Conservation (phyloP, 176 grass and related monocot species). For the Areca catechu region DNA sequence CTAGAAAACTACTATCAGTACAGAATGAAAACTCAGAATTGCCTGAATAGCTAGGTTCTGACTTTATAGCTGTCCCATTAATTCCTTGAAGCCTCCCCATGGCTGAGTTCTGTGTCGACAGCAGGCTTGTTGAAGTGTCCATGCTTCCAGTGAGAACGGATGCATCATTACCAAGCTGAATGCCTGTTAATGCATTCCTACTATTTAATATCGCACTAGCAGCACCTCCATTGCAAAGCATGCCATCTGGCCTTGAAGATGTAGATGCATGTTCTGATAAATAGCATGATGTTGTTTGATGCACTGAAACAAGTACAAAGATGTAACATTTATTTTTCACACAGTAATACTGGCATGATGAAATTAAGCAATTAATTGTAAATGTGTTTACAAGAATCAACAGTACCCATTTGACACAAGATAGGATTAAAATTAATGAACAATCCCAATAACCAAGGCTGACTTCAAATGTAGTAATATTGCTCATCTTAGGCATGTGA, state of each 20-base stretch:
- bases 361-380: no score
- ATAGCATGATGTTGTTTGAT: constrained; percentile 50
- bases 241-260: constrained; percentile 45
- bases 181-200: constrained; percentile 33
- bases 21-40: constrained; percentile 68
- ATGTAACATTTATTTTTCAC: no score
- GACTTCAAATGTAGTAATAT: no score
- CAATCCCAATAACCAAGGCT: no score
- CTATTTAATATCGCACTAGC: constrained; percentile 49
- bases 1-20: constrained; percentile 59
- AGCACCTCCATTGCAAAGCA: constrained; percentile 63
- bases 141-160: constrained; percentile 38
- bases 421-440: no score
- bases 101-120: constrained; percentile 45
- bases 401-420: no score
- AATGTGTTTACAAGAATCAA: no score
- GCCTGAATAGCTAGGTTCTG: constrained; percentile 52
- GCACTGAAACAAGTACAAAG: constrained; percentile 37
- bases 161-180: constrained; percentile 53
- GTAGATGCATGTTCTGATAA: constrained; percentile 35
- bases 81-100: constrained; percentile 43
- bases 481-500: no score
- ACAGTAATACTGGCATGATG: not conserved
- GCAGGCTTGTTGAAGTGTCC: constrained; percentile 45
- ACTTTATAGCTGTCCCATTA: constrained; percentile 69